Percentiles rank a stretch among this genome's conserved stretches.
These are phyloP conservation scores for Euphrasia arctica DNA, from an alignment of 305 asterid genomes.

Conservation along the genomic window DNA sequence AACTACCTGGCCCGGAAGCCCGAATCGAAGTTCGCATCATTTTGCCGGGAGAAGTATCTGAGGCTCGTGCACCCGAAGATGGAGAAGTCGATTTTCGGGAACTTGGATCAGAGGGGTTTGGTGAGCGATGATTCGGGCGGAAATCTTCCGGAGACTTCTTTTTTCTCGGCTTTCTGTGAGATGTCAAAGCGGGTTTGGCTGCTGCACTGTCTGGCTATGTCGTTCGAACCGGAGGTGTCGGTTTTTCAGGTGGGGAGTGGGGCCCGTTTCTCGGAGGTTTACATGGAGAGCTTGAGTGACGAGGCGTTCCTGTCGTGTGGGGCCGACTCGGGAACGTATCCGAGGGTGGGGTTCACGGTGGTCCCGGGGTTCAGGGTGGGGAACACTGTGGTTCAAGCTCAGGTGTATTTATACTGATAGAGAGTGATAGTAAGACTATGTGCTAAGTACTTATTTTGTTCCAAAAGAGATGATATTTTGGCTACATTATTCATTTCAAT, in stretches of 20 bases:
- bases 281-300: constrained; percentile 42
- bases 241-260: constrained; percentile 35
- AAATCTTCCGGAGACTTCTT: constrained; percentile 34
- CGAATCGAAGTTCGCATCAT: constrained; percentile 43
- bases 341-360: constrained; percentile 35
- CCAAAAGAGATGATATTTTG: neutral
- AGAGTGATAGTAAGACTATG: neutral
- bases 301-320: constrained; percentile 31
- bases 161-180: constrained; percentile 34
- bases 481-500: constrained; percentile 11
- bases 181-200: constrained; percentile 45
- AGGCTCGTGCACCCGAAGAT: constrained; percentile 42
- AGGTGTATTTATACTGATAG: constrained; percentile 39
- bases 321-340: constrained; percentile 18
- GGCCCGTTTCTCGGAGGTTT: constrained; percentile 36
- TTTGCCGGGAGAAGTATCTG: constrained; percentile 41
- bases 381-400: constrained; percentile 43
- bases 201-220: constrained; percentile 37
- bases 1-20: constrained; percentile 64
- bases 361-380: constrained; percentile 48
- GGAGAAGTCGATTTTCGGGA: constrained; percentile 47
- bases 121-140: constrained; percentile 35
- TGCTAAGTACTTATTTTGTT: neutral
- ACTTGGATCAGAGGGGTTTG: constrained; percentile 34
- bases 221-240: constrained; percentile 24